phyloP scores from a whole-genome alignment of 768 basidiomycete species.

The Brasilioporus rufonigricans region DNA sequence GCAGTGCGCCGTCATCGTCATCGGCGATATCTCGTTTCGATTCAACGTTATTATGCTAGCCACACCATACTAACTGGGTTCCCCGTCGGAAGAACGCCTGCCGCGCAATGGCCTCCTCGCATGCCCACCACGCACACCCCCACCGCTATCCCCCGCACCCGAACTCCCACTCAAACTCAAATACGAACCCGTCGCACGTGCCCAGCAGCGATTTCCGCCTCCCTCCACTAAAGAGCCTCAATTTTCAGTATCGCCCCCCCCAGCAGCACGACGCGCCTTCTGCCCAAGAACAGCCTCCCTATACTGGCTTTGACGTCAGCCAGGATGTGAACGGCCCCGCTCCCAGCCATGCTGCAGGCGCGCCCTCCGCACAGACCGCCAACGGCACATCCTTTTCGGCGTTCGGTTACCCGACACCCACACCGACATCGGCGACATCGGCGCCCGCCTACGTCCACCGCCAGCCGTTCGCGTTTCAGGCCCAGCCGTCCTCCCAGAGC shows the following conservation, averaged over 20 bases:
- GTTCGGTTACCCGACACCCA: constrained; percentile 23
- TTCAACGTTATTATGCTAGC: too few species aligned
- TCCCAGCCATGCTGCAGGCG: background rate
- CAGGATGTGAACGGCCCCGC: constrained; percentile 15
- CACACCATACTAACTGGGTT: background rate
- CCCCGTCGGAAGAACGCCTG: constrained; percentile 9
- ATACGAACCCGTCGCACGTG: constrained; percentile 35
- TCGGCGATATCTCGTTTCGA: constrained; percentile 21
- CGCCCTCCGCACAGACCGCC: background rate
- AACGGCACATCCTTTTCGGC: constrained; percentile 20
- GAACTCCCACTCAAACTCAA: constrained; percentile 23
- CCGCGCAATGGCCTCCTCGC: constrained; percentile 46
- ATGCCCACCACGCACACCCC: constrained; percentile 34
- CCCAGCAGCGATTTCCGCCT: constrained; percentile 51
- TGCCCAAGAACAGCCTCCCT: constrained; percentile 10
- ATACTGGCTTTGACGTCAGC: constrained; percentile 17
- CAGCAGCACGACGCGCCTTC: constrained; percentile 20
- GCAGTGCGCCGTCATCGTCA: constrained; percentile 16
- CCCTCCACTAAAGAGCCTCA: constrained; percentile 72
- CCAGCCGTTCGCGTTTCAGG: constrained; percentile 21
- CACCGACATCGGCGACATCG: constrained; percentile 21
- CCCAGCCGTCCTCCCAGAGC: constrained; percentile 13
- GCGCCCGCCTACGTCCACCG: constrained; percentile 21
- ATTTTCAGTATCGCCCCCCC: constrained; percentile 48
- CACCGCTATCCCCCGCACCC: constrained; percentile 16